Evolutionary conservation across 2,329 filamentous ascomycete species (phyloP), one percentile per base, ranked within the genome.

Genomic region (Pestalotiopsis sp.): DNA sequence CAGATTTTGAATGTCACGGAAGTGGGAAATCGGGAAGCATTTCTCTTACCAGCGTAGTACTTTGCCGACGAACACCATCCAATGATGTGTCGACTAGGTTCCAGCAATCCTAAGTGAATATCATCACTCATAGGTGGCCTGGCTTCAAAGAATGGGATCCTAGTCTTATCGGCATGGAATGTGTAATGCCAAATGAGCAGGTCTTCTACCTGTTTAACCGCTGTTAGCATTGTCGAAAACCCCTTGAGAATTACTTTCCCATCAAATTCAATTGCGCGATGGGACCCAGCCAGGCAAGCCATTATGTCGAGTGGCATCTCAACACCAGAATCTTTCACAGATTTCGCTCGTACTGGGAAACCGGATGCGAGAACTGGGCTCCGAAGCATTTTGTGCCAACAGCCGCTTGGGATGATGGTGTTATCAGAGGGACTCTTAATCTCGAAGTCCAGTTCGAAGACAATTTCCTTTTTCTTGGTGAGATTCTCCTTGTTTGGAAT

Each of bases 171-270:
- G 4, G 2, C 27, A 27, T 74, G 74, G 36, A 72, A 69, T 2
- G 77, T 13, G 12, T 74, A 62, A 68, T 81, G 79, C 80, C 80
- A 82, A 25, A 76, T 11, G 6, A 78, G 17, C 3, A 75, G 27
- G 14, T 74, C 67, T 20, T 65, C 68, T 2, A 61, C 41, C 27
- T 64, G 66, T 41, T 70, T 67, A 1, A 73, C 75, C 7, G 77
- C 72, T 2, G 78, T 65, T 11, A 81, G 66, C 72, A 81, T 76
- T 0, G 76, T 73, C 4, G 77, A 78, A 61, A 79, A 80, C 0
- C 80, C 79, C 66, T 82, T 82, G 23, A 82, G 68, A 56, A 77
- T 73, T 2, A 74, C 27, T 6, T 72, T 73, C 0, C 69, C 74
- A n/a, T 70, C 52, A 65, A 81, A 81, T 0, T 11, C 63, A 36